A percentile compares a stretch with the other conserved stretches of the same genome.
Evolutionary conservation across 305 asterid species (phyloP).

Genomic region (Euphrasia arctica): DNA sequence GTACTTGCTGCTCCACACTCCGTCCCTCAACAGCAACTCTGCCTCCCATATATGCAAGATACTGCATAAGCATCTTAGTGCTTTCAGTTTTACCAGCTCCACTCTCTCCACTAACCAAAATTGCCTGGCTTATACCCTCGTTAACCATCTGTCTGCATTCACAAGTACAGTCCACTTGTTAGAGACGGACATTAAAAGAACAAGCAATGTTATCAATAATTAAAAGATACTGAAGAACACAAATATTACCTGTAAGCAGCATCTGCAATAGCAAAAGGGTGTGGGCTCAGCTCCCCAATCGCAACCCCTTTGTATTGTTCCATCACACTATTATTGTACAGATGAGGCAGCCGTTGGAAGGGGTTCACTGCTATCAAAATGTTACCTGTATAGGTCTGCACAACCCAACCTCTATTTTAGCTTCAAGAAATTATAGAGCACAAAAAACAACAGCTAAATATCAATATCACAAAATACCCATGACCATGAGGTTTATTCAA

Average conservation of each 20-base stretch:
- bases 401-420: constrained; percentile 7
- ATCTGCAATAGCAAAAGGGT: constrained; percentile 75
- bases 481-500: too few relatives aligned
- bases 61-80: constrained; percentile 80
- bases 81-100: constrained; percentile 94
- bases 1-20: constrained; percentile 77
- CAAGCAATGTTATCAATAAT: constrained; percentile 13
- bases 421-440: too few relatives aligned
- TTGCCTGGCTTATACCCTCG: constrained; percentile 69
- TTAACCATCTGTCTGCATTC: constrained; percentile 68
- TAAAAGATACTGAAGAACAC: constrained; percentile 20
- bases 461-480: too few relatives aligned
- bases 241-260: constrained; percentile 66
- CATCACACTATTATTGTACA: constrained; percentile 63
- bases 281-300: constrained; percentile 77
- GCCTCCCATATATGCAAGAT: constrained; percentile 86
- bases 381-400: constrained; percentile 82
- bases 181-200: constrained; percentile 17
- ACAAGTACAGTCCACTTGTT: constrained; percentile 16
- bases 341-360: constrained; percentile 62
- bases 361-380: constrained; percentile 90
- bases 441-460: too few relatives aligned
- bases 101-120: constrained; percentile 91
- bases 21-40: constrained; percentile 55
- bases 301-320: constrained; percentile 65